Conservation (phyloP, 2,329 filamentous ascomycete genomes). For the Colletotrichum endophyticum region DNA sequence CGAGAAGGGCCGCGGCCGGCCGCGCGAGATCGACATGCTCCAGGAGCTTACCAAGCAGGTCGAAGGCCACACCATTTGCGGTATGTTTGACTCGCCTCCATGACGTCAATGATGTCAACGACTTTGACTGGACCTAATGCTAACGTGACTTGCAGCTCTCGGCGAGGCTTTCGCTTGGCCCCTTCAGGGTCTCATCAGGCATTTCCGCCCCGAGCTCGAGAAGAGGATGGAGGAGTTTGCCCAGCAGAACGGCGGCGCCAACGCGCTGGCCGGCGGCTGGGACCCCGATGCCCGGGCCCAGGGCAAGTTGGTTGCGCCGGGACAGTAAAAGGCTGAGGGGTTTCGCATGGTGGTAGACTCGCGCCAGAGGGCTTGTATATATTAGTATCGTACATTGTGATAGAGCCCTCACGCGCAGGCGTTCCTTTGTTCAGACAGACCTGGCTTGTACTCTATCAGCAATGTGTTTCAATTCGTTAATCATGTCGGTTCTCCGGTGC, state of each 20-base stretch:
- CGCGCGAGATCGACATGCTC: constrained; percentile 98
- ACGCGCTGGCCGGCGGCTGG: constrained; percentile 86
- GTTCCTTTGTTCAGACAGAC: constrained; percentile 14
- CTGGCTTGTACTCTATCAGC: neutral
- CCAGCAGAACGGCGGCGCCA: constrained; percentile 70
- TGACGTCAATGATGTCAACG: neutral
- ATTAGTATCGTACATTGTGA: constrained; percentile 24
- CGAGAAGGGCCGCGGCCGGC: constrained; percentile 85
- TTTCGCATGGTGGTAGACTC: constrained; percentile 18
- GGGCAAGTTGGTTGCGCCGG: constrained; percentile 86
- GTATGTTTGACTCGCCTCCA: constrained; percentile 51
- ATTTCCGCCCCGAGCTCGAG: constrained; percentile 97
- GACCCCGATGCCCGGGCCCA: constrained; percentile 73
- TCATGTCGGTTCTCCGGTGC: neutral
- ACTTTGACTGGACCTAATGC: constrained; percentile 6
- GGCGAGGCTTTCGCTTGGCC: constrained; percentile 99
- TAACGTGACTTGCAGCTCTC: constrained; percentile 63
- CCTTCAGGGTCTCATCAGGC: constrained; percentile 95
- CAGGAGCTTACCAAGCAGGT: constrained; percentile 99
- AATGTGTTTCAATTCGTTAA: neutral
- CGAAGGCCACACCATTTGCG: constrained; percentile 98
- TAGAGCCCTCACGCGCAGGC: constrained; percentile 19
- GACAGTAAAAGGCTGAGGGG: constrained; percentile 68
- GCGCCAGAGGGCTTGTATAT: constrained; percentile 23
- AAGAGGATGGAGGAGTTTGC: constrained; percentile 85